These are phyloP conservation scores for Heritiera fomes DNA, from an alignment of 345 rosid species.

Conservation along the genomic window DNA sequence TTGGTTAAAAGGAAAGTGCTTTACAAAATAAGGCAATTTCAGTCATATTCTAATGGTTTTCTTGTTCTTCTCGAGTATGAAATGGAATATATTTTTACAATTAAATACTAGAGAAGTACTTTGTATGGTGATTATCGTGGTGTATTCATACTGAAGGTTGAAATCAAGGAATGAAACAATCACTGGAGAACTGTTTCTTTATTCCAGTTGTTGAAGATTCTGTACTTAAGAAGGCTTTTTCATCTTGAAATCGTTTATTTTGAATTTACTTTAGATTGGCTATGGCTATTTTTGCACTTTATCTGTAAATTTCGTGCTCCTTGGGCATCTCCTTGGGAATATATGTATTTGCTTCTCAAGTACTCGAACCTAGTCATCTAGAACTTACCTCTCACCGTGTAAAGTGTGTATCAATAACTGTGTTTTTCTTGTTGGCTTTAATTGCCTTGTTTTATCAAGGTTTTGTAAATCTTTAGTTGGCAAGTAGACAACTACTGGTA, in stretches of 20 bases:
- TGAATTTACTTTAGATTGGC: neutral
- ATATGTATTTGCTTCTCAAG: neutral
- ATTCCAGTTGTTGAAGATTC: neutral
- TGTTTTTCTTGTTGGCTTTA: neutral
- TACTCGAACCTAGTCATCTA: neutral
- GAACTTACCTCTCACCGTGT: neutral
- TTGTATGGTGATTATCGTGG: neutral
- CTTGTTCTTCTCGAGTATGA: neutral
- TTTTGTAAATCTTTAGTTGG: conserved; percentile 4
- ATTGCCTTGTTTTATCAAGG: neutral
- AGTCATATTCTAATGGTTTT: neutral
- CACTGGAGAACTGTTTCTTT: neutral
- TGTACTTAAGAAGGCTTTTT: neutral
- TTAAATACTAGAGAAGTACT: neutral
- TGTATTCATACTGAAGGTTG: neutral
- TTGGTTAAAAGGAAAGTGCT: conserved; percentile 16
- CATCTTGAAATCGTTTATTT: neutral
- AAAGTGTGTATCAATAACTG: neutral
- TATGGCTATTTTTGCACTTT: neutral
- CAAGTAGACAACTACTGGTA: neutral
- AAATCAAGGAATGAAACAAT: neutral
- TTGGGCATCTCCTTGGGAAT: neutral
- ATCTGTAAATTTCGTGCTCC: neutral
- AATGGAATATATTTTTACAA: neutral
- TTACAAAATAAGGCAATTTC: conserved; percentile 6